Evolutionary conservation across 2,329 filamentous ascomycete species (phyloP), one percentile per base, ranked within the genome.

Genomic region (Trichothecium roseum): DNA sequence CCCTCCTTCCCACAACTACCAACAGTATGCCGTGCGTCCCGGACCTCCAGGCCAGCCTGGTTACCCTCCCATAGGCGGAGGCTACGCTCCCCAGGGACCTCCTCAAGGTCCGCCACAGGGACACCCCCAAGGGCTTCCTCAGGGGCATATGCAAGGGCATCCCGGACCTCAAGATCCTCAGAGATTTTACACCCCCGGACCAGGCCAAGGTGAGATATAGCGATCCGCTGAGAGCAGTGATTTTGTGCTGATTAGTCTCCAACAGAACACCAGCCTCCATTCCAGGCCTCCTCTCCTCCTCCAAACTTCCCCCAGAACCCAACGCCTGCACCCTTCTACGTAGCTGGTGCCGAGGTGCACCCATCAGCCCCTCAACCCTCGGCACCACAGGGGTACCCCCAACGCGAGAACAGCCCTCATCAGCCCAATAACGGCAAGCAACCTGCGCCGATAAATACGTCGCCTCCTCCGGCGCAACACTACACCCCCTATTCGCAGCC

Each of bases 1-100:
- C 47, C 83, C 88, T n/a, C 78, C 84, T 35, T 82, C 84, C 51
- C 76, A 81, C 32, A 76, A 71, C 45, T 91, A 89, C 54, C 80
- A 83, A 48, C 78, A 84, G 45, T 78, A 78, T 43, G 62, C 66
- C 30, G 64, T 76, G 59, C 64, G 70, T 22, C 70, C 71, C 10
- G 62, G 53, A n/a, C 55, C 59, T 30, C 51, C 50, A n/a, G 56
- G 64, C 16, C 66, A 66, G 41, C 66, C 61, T 18, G 54, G 58
- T 32, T 63, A 66, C 40, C 57, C 60, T 37, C 52, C 60, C 22
- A 64, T 64, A 34, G 28, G 18, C 18, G 32, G 28, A 5, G 54
- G 58, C 32, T 63, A 66, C 40, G 57, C 60, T 37, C 52, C 60
- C 22, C 64, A 64, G 34, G 28, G 18, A 14, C 28, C 18, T 5